Evolutionary conservation across 495 filamentous ascomycete genomes (phyloP).

Genomic region (Neurospora africana): DNA sequence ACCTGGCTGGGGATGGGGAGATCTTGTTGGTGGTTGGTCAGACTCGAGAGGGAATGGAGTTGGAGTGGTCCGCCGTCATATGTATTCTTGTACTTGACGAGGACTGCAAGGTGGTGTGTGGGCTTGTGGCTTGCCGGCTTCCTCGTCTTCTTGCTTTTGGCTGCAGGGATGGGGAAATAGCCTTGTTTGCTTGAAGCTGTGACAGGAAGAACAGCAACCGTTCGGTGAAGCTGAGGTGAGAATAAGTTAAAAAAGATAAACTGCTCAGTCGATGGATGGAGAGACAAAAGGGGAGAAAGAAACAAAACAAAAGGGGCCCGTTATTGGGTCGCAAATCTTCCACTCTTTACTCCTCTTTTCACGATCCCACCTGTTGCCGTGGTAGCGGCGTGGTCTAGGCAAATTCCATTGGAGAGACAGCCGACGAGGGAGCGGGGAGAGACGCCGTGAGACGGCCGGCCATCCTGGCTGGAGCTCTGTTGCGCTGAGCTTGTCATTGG

Average conservation of each 20-base stretch:
- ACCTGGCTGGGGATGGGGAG: background rate
- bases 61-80: background rate
- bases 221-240: background rate
- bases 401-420: background rate
- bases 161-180: background rate
- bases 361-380: background rate
- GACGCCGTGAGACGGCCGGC: background rate
- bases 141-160: background rate
- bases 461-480: background rate
- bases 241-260: background rate
- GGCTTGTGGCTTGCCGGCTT: background rate
- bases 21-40: background rate
- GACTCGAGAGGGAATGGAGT: background rate
- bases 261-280: background rate
- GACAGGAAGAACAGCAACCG: background rate
- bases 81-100: background rate
- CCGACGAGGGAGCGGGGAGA: background rate
- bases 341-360: background rate
- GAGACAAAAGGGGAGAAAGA: background rate
- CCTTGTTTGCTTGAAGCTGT: background rate
- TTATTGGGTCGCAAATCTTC: background rate
- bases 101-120: background rate
- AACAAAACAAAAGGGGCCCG: background rate
- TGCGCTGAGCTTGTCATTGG: background rate
- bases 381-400: conserved; percentile 1